Percentiles rank a stretch among this genome's conserved stretches.
These are phyloP conservation scores for Grosmannia serpens DNA, from an alignment of 2,329 filamentous ascomycete genomes.

Conservation along the genomic window DNA sequence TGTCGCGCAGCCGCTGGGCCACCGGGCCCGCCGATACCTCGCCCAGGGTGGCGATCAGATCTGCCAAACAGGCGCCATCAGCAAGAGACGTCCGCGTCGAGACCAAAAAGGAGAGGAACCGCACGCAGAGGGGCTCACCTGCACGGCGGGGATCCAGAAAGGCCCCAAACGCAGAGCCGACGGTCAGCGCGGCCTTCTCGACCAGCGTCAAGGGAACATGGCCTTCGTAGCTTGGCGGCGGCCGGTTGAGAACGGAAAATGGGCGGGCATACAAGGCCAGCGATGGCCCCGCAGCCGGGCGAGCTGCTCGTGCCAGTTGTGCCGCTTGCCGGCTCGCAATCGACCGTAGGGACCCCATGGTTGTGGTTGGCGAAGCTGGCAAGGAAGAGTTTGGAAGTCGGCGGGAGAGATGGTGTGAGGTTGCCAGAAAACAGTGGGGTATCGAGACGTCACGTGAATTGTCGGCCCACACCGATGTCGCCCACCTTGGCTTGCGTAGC, in stretches of 20 bases:
- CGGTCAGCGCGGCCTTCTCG: constrained; percentile 62
- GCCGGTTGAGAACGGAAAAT: constrained; percentile 79
- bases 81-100: neutral
- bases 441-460: neutral
- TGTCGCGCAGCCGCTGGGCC: constrained; percentile 79
- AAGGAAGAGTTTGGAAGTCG: neutral
- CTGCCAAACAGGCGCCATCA: constrained; percentile 28
- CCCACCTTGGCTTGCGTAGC: too few species aligned
- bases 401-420: neutral
- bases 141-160: constrained; percentile 68
- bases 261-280: neutral
- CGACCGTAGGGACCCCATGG: constrained; percentile 2
- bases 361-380: neutral
- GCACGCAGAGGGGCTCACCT: constrained; percentile 32
- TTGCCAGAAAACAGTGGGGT: neutral
- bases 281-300: neutral
- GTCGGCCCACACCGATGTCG: neutral
- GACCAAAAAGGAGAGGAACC: neutral
- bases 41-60: constrained; percentile 88
- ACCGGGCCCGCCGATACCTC: constrained; percentile 93
- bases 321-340: neutral
- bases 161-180: constrained; percentile 52
- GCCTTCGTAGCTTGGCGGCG: constrained; percentile 76
- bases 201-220: constrained; percentile 77
- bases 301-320: neutral